Base-by-base conservation (phyloP, 768 basidiomycete species). In the Nidula microcarpa region DNA sequence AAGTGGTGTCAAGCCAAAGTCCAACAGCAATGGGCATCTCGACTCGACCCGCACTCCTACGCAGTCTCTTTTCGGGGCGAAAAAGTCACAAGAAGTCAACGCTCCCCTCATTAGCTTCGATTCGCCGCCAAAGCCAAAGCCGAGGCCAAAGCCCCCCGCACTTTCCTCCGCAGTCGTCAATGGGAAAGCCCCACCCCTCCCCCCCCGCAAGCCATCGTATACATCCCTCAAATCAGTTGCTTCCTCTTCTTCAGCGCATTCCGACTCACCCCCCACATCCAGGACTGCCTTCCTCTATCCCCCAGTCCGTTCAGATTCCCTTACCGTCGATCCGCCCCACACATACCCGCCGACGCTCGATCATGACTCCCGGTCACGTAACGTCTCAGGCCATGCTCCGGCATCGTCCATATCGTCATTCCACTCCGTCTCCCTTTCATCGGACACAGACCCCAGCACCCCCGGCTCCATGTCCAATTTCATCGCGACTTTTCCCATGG, bases 321-420 rank as follows among this genome's bases (percentile, higher is more conserved):
- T 84, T 35, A 74, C 77, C 2, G 77, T 81, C n/a, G 82, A 84
- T 51, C 76, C 76, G 55, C 75, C 76, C 41, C 80, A 81, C 58
- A 78, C 79, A 5, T 83, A 85, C 60, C 84, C 84, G 14, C 80
- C 79, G 2, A 72, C 68, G 54, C 68, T 66, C 53, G 70, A 69
- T 50, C 57, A 65, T 33, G 67, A 65, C 57, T 64, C 66, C 16
- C 75, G 69, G 49, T 65, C 72, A 13, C 60, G 62, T 41, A 58
- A 57, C 54, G 65, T 63, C 41, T 55, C 67, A 14, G 72, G 75
- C 41, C 88, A 91, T 63, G 78, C 72, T 4, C 78, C 81, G 4
- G 79, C 78, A 2, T 88, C 87, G 1, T 91, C 89, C 47, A 79
- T 89, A 37, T 91, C 89, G 2, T 91, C 89, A 32, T 90, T 92